Base-by-base conservation (phyloP, 805 yeast genomes). In the Debaryomyces maramus region DNA sequence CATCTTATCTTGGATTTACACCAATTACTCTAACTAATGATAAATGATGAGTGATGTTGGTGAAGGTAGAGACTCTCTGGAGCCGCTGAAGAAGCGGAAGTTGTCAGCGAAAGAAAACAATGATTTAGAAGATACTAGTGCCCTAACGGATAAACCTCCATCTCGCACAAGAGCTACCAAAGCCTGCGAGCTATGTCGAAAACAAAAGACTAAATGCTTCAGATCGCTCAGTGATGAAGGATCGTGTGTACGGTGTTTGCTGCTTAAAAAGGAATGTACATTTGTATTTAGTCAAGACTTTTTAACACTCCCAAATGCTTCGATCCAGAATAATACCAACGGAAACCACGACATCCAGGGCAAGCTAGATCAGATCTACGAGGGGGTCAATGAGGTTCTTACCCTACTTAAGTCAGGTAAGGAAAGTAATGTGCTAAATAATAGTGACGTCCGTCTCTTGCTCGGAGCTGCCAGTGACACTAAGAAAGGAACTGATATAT, bases 171-270 rank as follows among this genome's bases (percentile, higher is more conserved):
- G 85, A 30, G 77, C 82, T 0, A 49, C 73, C 1, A 65, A 63
- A 35, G 85, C 85, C 0, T 80, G 85, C 55, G 72, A 70, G 5
- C 52, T 66, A 6, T 80, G 85, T 51, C 65, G 84, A 32, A 70
- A 66, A 36, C 79, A 75, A 44, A 80, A 80, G 61, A 75, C 88
- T 1, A 61, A 85, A 41, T 83, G 89, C 48, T 74, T 81, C 52
- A 74, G 81, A 36, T 69, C 79, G 9, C 67, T 75, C 1, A 68
- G 61, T 18, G 65, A 71, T 13, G 49, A 61, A 5, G 56, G 63
- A 6, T 66, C 78, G 2, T 83, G 89, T 60, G 58, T 81, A 15
- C 60, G 88, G 16, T 83, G 89, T 52, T 60, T 67, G 1, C 77
- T 81, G 4, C 58, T 81, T 27, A 74, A 70, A 5, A 60, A 68